Base-by-base conservation (phyloP, 1,284 basidiomycete species). In the Grifola frondosa region DNA sequence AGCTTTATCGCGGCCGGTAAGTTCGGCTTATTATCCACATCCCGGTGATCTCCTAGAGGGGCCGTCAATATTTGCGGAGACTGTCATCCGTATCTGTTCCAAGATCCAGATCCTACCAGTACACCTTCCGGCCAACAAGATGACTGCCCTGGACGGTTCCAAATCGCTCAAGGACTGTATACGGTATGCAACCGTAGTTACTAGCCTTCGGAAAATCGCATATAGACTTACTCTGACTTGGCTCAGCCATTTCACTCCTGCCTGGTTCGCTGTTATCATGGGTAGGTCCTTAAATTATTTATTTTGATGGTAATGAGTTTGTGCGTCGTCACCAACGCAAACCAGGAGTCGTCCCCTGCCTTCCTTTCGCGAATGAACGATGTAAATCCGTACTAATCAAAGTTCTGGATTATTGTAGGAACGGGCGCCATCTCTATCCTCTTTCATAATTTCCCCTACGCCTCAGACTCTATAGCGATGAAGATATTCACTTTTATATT, bases 221-320 rank as follows among this genome's bases (percentile, higher is more conserved):
- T 1, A 21, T 8, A 35, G 11, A 35, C 23, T 33, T 22, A 6
- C 21, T 11, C 19, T 25, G 33, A 15, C 22, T 16, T 19, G 25
- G 11, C 3, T 17, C 29, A 74, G 71, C 25, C 65, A 74, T 36
- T 74, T 74, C 48, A 71, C 73, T 1, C 70, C 69, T n/a, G 69
- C 70, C 55, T 74, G 72, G 72, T 65, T 69, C 43, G 69, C 73
- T 5, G 64, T 70, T 8, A 62, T 59, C 34, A 63, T 62, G 60
- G 59, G 60, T 53, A 31, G n/a, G 49, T 37, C n/a, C 15, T 3
- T 6, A n/a, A 3, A 8, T 21, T 38, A 15, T 22, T 6, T 20
- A 11, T 24, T 19, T 13, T 17, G 13, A 22, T 4, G 6, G 20
- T 42, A n/a, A n/a, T n/a, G 9, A n/a, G n/a, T n/a, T n/a, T n/a